Conservation (phyloP, 139 green algal genomes). For the Chlorella sp. region DNA sequence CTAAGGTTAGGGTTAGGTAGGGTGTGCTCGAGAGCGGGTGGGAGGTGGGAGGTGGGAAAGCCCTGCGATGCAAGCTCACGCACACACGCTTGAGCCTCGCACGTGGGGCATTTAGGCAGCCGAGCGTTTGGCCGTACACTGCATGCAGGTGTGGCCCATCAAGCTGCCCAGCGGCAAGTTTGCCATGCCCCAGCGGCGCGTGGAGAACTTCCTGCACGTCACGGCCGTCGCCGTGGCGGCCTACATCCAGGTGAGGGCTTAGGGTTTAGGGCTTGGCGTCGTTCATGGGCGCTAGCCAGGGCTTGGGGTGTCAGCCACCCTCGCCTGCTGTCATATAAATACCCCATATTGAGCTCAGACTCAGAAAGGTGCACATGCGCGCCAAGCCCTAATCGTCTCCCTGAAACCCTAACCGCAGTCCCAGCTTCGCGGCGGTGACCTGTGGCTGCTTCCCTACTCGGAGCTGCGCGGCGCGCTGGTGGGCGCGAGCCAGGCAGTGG, state of each 20-base stretch:
- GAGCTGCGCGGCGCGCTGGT: conserved; percentile 34
- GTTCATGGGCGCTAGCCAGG: background rate
- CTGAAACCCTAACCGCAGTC: conserved; percentile 9
- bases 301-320: background rate
- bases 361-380: too few species aligned
- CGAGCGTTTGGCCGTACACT: too few species aligned
- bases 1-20: too few species aligned
- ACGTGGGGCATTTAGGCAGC: too few species aligned
- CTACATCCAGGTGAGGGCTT: conserved; percentile 30
- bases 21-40: too few species aligned
- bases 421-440: conserved; percentile 25
- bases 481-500: conserved; percentile 28
- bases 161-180: conserved; percentile 25
- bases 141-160: conserved; percentile 38
- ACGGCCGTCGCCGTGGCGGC: conserved; percentile 22
- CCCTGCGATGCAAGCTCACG: too few species aligned
- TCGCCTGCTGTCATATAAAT: too few species aligned
- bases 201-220: conserved; percentile 34
- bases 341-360: too few species aligned
- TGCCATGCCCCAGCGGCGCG: conserved; percentile 34
- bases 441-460: conserved; percentile 28
- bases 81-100: too few species aligned
- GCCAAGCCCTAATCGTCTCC: too few species aligned
- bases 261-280: background rate
- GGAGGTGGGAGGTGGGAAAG: too few species aligned